A percentile compares a stretch with the other conserved stretches of the same genome.
These are phyloP conservation scores for Vigna nakashimae DNA, from an alignment of 306 rosid genomes.

Conservation along the genomic window DNA sequence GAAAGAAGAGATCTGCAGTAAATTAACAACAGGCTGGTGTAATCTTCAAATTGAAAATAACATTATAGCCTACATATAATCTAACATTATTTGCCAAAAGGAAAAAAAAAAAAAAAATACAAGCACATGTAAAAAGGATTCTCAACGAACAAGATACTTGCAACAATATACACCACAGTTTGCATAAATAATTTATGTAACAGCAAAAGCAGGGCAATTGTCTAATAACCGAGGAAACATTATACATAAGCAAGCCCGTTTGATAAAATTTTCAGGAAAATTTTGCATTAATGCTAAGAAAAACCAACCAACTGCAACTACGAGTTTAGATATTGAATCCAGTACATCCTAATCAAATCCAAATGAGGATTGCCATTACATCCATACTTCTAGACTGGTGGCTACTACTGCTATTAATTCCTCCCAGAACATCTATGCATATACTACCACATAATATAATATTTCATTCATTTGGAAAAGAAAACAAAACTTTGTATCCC, in stretches of 20 bases:
- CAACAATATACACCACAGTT: constrained; percentile 14
- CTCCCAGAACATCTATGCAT: constrained; percentile 18
- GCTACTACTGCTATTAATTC: constrained; percentile 26
- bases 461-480: constrained; percentile 18
- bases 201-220: neutral
- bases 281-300: neutral
- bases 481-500: neutral
- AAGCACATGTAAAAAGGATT: constrained; percentile 22
- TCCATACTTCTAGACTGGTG: neutral
- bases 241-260: neutral
- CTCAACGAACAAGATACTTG: constrained; percentile 5
- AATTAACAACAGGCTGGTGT: constrained; percentile 22
- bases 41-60: constrained; percentile 30
- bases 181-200: constrained; percentile 14
- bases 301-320: neutral
- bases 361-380: constrained; percentile 21
- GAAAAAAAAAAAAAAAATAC: neutral
- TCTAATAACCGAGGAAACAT: constrained; percentile 11
- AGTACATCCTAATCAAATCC: constrained; percentile 5
- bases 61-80: constrained; percentile 3
- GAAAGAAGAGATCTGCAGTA: constrained; percentile 16
- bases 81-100: neutral
- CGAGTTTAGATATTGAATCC: neutral
- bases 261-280: neutral
- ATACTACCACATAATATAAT: constrained; percentile 28